Evolutionary conservation across 495 filamentous ascomycete genomes (phyloP).

Genomic region (Penicillium cataractarum): DNA sequence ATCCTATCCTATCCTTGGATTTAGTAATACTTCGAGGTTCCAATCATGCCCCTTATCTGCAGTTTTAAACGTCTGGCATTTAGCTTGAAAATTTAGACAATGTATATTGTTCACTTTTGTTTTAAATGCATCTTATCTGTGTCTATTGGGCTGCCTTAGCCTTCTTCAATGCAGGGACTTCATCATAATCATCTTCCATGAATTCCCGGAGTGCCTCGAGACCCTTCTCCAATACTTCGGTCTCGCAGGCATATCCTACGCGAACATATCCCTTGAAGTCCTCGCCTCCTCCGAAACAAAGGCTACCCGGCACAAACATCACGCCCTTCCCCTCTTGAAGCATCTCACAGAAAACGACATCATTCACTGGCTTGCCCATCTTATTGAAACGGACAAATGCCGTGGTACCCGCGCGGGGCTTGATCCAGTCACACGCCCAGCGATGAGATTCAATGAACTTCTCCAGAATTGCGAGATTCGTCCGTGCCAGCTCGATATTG

Average conservation of each 20-base stretch:
- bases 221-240: conserved; percentile 68
- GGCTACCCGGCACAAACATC: conserved; percentile 76
- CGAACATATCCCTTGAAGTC: conserved; percentile 81
- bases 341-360: conserved; percentile 70
- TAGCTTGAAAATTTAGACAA: too few relatives aligned
- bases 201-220: conserved; percentile 64
- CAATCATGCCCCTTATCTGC: too few relatives aligned
- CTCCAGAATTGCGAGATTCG: conserved; percentile 69
- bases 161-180: conserved; percentile 49
- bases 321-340: conserved; percentile 72
- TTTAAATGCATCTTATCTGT: neutral
- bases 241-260: conserved; percentile 78
- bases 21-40: too few relatives aligned
- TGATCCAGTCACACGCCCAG: conserved; percentile 69
- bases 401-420: conserved; percentile 81
- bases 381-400: conserved; percentile 73
- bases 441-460: conserved; percentile 68
- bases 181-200: conserved; percentile 61
- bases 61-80: neutral
- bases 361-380: conserved; percentile 69
- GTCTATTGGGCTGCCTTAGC: conserved; percentile 18
- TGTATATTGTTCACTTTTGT: neutral
- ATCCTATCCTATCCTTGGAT: too few relatives aligned
- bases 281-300: conserved; percentile 70
- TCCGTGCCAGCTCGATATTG: conserved; percentile 71